Evolutionary conservation across 345 rosid species (phyloP), one percentile per base, ranked within the genome.

Genomic region (Syzygium oleosum): DNA sequence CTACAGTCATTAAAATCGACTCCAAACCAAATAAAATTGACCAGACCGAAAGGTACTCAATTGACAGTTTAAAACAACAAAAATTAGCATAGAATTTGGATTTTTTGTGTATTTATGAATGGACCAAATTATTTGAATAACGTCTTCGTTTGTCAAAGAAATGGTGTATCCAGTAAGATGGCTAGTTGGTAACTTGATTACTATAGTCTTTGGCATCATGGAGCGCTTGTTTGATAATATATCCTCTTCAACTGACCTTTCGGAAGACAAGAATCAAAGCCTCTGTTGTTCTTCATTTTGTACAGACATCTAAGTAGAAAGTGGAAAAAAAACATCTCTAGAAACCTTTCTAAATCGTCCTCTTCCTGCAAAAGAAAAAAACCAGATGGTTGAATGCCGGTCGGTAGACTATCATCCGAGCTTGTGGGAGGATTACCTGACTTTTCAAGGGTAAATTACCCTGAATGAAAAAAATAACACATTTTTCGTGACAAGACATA

Each of bases 61-160:
- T 61, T 12, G 11, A 61, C 10, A 61, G 34, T 61, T n/a, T 12
- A 27, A 27, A 59, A 61, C 0, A 7, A 5, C 5, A 5, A 34
- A 3, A 34, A 34, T 34, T 34, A 3, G 3, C 27, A 27, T 34
- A 61, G 12, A 58, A 61, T 12, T 61, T 61, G 34, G 29, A 61
- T 34, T 61, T 61, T 61, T 61, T 61, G 31, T 27, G 29, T 59
- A 58, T 59, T 25, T 61, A 0, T 61, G 68, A 27, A 12, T 27
- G 0, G 17, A 12, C 9, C 9, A 15, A 14, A 27, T 61, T 61
- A 5, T 3, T 61, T n/a, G 12, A 61, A 59, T 59, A 27, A 59
- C 1, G 17, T 6, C 0, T 16, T 27, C 31, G 10, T 21, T 22
- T 12, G 27, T 4, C 0, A 59, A 59, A 13, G 53, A 52, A 59